Evolutionary conservation across 495 filamentous ascomycete genomes (phyloP).

Genomic region (Aspergillus bridgeri): DNA sequence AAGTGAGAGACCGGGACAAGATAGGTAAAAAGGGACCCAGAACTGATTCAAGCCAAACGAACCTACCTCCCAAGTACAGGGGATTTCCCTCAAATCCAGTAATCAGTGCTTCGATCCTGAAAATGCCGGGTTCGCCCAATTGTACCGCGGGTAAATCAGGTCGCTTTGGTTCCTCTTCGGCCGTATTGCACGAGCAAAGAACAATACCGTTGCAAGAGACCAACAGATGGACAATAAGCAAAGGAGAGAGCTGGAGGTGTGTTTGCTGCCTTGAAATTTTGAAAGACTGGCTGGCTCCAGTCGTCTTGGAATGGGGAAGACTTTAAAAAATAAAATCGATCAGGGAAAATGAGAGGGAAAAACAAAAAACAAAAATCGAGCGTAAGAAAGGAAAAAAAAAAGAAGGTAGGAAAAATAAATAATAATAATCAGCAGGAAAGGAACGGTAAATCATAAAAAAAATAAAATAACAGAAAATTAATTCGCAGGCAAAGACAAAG

Average conservation of each 20-base stretch:
- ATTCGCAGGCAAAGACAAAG: not conserved
- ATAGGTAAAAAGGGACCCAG: constrained; percentile 9
- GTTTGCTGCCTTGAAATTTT: constrained; percentile 1
- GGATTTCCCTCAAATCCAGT: constrained; percentile 4
- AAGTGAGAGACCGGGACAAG: constrained; percentile 15
- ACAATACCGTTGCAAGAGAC: constrained; percentile 8
- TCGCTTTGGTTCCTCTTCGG: not conserved
- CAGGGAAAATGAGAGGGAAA: no score
- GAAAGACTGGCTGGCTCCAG: not conserved
- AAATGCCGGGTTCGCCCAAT: not conserved
- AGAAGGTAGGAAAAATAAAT: not conserved
- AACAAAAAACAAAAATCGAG: not conserved
- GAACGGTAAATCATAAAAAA: not conserved
- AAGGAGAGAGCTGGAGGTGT: constrained; percentile 7
- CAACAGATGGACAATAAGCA: not conserved
- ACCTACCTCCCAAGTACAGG: constrained; percentile 4
- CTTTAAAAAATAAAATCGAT: constrained; percentile 6
- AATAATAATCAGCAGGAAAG: not conserved
- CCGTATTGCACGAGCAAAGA: constrained; percentile 4
- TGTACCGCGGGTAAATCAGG: not conserved
- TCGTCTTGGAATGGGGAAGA: constrained; percentile 2
- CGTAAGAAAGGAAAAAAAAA: not conserved
- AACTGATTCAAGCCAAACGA: constrained; percentile 4
- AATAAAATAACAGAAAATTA: not conserved
- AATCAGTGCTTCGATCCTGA: not conserved